Conservation (phyloP, 2,329 filamentous ascomycete genomes). For the Phaeophleospora eucalypticola region DNA sequence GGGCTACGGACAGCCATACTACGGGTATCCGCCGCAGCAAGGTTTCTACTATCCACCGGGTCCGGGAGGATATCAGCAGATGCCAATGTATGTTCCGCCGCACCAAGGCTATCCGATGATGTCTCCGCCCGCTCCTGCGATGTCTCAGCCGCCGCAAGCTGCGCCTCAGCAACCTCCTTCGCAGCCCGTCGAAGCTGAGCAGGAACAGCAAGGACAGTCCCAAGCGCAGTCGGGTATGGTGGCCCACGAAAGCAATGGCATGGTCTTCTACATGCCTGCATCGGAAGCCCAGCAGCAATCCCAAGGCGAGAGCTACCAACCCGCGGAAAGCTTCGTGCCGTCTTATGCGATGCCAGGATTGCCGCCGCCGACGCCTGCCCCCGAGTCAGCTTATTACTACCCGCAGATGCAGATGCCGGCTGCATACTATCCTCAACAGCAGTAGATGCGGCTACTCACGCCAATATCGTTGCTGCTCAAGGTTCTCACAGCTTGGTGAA, state of each 20-base stretch:
- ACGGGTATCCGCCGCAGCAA: conserved; percentile 53
- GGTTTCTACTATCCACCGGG: conserved; percentile 64
- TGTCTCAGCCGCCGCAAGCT: conserved; percentile 16
- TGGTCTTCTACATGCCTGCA: conserved; percentile 74
- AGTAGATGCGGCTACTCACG: too few species aligned
- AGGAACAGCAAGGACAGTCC: conserved; percentile 6
- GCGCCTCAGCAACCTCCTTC: conserved; percentile 21
- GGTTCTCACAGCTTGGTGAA: too few species aligned
- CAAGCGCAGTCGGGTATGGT: conserved; percentile 53
- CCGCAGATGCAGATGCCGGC: conserved; percentile 16
- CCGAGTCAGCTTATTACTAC: conserved; percentile 24
- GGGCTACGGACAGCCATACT: conserved; percentile 56
- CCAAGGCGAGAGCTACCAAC: conserved; percentile 28
- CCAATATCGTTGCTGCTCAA: too few species aligned
- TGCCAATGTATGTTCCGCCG: conserved; percentile 31
- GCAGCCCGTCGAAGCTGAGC: conserved; percentile 11
- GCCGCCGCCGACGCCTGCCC: conserved; percentile 26
- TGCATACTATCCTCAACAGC: conserved; percentile 20
- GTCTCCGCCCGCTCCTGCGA: conserved; percentile 36
- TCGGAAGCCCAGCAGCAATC: conserved; percentile 27
- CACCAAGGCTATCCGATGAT: conserved; percentile 27
- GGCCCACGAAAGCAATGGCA: conserved; percentile 89
- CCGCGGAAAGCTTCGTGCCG: conserved; percentile 33
- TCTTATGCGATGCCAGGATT: conserved; percentile 33
- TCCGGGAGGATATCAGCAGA: conserved; percentile 21